Evolutionary conservation across 768 basidiomycete genomes (phyloP).

Genomic region (Leccinum uliginosum): DNA sequence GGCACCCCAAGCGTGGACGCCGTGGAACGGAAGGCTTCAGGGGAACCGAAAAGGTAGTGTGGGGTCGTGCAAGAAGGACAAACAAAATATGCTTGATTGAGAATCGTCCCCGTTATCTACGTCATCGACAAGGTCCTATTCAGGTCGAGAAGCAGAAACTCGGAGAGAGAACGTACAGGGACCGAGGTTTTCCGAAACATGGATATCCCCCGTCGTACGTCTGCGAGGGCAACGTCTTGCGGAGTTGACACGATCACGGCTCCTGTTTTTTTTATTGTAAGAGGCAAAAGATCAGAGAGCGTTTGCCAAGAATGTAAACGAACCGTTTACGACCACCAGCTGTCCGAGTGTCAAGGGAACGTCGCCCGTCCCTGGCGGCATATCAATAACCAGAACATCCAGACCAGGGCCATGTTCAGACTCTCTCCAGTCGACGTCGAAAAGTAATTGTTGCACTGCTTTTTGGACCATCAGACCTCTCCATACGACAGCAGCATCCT

Average conservation of each 20-base stretch:
- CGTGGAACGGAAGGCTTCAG: constrained; percentile 56
- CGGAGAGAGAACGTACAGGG: constrained; percentile 52
- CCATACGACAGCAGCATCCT: constrained; percentile 88
- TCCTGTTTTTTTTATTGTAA: constrained; percentile 44
- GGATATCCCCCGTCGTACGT: constrained; percentile 87
- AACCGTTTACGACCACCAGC: constrained; percentile 79
- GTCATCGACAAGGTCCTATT: background rate
- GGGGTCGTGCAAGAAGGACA: constrained; percentile 66
- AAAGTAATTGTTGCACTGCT: constrained; percentile 91
- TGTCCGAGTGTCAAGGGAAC: constrained; percentile 91
- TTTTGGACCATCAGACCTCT: constrained; percentile 98
- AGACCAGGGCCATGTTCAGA: constrained; percentile 40
- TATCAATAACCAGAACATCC: constrained; percentile 88
- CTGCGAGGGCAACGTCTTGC: constrained; percentile 88
- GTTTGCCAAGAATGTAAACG: constrained; percentile 19
- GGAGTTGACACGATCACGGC: constrained; percentile 94
- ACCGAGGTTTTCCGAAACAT: constrained; percentile 89
- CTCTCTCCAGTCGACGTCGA: constrained; percentile 88
- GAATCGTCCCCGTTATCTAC: constrained; percentile 80
- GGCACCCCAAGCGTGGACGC: constrained; percentile 54
- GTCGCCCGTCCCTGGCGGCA: constrained; percentile 97
- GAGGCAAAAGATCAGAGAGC: background rate
- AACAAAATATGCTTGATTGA: constrained; percentile 84
- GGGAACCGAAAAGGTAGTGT: constrained; percentile 69
- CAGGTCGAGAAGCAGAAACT: background rate